Evolutionary conservation across 768 basidiomycete genomes (phyloP), one percentile per base, ranked within the genome.

Genomic region (Gloeophyllum trabeum): DNA sequence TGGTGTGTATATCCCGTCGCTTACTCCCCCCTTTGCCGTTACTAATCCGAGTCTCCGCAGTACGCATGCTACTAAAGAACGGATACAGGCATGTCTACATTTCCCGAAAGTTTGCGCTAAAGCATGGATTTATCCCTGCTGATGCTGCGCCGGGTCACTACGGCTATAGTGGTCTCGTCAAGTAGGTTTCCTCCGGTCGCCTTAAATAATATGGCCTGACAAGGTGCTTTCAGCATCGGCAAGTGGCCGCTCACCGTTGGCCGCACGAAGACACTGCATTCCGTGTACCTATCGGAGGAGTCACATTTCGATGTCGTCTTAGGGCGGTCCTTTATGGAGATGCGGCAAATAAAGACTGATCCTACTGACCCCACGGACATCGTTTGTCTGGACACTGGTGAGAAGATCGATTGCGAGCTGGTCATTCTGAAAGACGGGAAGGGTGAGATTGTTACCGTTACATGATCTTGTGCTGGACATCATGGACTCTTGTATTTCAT

Each of bases 41-140:
- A 16, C 10, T 32, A 32, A 32, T 16, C 28, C 16, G 28, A 32
- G 40, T 37, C 18, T 35, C 14, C 18, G 0, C 52, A 90, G 90
- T 93, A 1, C 78, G 86, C 16, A 99, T 97, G 93, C 73, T 97
- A 28, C 69, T 99, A 46, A 94, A 90, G 61, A 73, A 76, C 14
- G 93, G 96, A 14, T 84, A 98, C 60, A 71, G 90, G 12, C 81
- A 93, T 53, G 93, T 97, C 40, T 99, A 99, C 62, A 83, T 99
- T 45, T 96, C 92, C 10, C 76, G 96, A 43, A 82, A 84, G 55
- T 99, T 98, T 54, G 96, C 96, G 2, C 65, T 79, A 47, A 73
- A 79, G 49, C 77, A 96, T 56, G 83, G 81, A 1, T 90, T 99
- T 58, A 85, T 97, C 43, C 88, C 90, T 2, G 64, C 69, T 18